A percentile compares a stretch with the other conserved stretches of the same genome.
Evolutionary conservation across 2,329 filamentous ascomycete species (phyloP).

Genomic region (Aquanectria penicillioides): DNA sequence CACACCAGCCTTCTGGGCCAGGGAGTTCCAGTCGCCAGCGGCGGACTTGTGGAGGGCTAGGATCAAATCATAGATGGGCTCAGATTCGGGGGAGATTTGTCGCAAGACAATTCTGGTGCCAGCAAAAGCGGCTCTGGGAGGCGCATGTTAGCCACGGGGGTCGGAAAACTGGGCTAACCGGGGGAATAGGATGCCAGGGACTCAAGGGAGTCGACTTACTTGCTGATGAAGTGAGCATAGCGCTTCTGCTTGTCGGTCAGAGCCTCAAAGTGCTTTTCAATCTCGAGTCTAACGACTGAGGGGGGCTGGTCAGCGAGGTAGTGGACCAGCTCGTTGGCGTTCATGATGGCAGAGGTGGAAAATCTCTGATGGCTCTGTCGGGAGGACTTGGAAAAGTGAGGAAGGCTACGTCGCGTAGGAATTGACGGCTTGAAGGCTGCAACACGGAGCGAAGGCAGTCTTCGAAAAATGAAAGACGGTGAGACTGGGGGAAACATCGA

Average conservation of each 20-base stretch:
- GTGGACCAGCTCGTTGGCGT: slow-evolving; percentile 71
- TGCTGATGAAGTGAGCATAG: slow-evolving; percentile 91
- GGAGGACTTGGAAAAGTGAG: slow-evolving; percentile 37
- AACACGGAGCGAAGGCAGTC: slow-evolving; percentile 46
- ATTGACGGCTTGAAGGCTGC: slow-evolving; percentile 40
- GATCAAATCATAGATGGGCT: slow-evolving; percentile 84
- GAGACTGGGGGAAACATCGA: slow-evolving; percentile 48
- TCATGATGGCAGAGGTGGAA: slow-evolving; percentile 58
- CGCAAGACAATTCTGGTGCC: slow-evolving; percentile 82
- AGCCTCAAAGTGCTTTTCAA: slow-evolving; percentile 91
- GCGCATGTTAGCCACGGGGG: slow-evolving; percentile 18
- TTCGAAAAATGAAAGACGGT: slow-evolving; percentile 48
- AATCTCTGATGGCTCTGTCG: slow-evolving; percentile 41
- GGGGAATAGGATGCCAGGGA: not conserved
- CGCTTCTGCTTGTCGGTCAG: slow-evolving; percentile 81
- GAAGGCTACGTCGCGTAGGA: slow-evolving; percentile 33
- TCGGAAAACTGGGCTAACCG: not conserved
- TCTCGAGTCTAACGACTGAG: slow-evolving; percentile 85
- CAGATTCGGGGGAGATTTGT: slow-evolving; percentile 84
- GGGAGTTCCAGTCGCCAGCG: slow-evolving; percentile 75
- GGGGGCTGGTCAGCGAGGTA: slow-evolving; percentile 94
- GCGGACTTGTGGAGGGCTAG: slow-evolving; percentile 73
- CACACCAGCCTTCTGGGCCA: slow-evolving; percentile 72
- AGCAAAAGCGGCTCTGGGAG: slow-evolving; percentile 74
- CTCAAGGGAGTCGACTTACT: slow-evolving; percentile 56